Evolutionary conservation across 192 early-diverging fungal species (phyloP).

Genomic region (Backusella parvicylindrica): DNA sequence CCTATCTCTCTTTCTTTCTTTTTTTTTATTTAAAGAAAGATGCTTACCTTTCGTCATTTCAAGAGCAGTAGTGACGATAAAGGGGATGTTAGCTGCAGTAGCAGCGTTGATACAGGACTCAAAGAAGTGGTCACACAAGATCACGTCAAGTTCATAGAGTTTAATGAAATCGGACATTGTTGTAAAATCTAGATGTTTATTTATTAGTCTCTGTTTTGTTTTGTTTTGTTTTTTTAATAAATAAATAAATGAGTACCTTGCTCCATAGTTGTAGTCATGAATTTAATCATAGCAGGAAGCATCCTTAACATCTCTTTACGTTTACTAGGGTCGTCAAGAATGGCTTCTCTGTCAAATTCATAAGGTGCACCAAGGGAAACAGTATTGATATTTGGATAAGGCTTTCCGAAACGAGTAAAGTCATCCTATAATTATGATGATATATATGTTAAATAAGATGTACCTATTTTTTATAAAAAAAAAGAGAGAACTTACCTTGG

Average conservation of each 20-base stretch:
- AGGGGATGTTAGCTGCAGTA: conserved; percentile 1
- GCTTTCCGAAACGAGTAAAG: background rate
- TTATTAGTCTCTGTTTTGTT: background rate
- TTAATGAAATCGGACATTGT: background rate
- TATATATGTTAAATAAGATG: background rate
- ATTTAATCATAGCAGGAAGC: background rate
- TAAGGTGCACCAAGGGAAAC: background rate
- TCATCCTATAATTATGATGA: background rate
- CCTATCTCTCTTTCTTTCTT: no score
- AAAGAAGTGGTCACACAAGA: conserved; percentile 21
- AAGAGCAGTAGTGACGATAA: conserved; percentile 11
- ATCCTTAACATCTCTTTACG: background rate
- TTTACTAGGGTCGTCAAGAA: background rate
- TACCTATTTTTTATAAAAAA: background rate
- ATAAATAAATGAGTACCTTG: background rate
- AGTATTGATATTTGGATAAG: background rate
- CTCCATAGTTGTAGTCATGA: background rate
- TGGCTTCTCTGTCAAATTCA: background rate
- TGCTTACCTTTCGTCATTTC: background rate
- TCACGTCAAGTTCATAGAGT: background rate
- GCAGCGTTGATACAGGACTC: conserved; percentile 13
- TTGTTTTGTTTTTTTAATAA: background rate
- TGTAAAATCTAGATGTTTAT: background rate
- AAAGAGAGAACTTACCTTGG: background rate
- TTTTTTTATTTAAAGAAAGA: background rate